Evolutionary conservation across 2,329 filamentous ascomycete species (phyloP).

Genomic region (Diplodia mutila): DNA sequence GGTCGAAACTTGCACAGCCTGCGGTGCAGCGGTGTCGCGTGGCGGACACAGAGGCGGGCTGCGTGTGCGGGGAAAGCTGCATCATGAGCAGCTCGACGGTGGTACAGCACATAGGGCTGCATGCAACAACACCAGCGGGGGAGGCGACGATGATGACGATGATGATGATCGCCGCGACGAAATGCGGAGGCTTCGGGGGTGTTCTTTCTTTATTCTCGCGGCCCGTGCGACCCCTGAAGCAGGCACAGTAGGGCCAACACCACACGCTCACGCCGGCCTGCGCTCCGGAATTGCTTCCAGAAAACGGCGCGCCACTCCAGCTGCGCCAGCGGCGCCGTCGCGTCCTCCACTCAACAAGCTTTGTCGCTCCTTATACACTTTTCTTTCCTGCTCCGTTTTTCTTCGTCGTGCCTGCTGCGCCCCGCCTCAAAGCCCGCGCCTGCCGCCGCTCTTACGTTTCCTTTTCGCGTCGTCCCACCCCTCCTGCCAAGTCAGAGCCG

Average conservation of each 20-base stretch:
- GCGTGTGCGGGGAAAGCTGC: neutral
- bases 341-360: neutral
- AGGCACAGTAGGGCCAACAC: slow-evolving; percentile 5
- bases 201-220: neutral
- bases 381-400: neutral
- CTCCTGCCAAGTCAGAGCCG: slow-evolving; percentile 8
- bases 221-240: slow-evolving; percentile 19
- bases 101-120: neutral
- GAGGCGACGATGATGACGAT: neutral
- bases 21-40: neutral
- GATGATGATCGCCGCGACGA: slow-evolving; percentile 10
- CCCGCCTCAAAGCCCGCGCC: neutral
- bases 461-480: neutral
- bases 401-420: neutral
- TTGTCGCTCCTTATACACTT: slow-evolving; percentile 11
- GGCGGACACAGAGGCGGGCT: neutral
- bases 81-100: neutral
- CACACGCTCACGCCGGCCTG: slow-evolving; percentile 10
- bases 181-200: slow-evolving; percentile 13
- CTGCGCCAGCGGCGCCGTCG: neutral
- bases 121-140: neutral
- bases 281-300: slow-evolving; percentile 8
- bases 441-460: slow-evolving; percentile 11
- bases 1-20: neutral
- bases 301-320: neutral